phyloP scores from a whole-genome alignment of 2,329 filamentous ascomycete species.

The Neobulgaria alba region DNA sequence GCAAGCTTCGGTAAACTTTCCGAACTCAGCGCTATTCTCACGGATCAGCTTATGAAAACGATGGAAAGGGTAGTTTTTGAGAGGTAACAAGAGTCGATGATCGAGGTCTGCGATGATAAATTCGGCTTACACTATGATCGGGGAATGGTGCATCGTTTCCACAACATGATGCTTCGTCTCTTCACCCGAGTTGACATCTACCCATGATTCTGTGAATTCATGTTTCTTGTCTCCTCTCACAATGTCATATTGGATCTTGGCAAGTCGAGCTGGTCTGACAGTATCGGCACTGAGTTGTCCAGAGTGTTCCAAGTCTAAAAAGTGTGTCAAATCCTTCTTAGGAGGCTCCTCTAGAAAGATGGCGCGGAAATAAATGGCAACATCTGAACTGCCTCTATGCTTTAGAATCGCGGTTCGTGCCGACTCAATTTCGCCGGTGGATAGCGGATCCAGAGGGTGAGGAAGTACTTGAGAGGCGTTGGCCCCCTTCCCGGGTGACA shows the following conservation, averaged over 20 bases:
- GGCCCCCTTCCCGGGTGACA: too few relatives aligned
- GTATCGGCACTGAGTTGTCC: slow-evolving; percentile 30
- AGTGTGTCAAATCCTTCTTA: slow-evolving; percentile 41
- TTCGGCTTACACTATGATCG: slow-evolving; percentile 36
- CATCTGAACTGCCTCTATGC: slow-evolving; percentile 6
- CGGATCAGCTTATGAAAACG: background rate
- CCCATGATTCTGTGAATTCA: slow-evolving; percentile 45
- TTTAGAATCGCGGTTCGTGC: slow-evolving; percentile 39
- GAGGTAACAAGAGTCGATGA: background rate
- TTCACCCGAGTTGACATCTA: slow-evolving; percentile 37
- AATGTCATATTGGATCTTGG: slow-evolving; percentile 48
- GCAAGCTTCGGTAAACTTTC: slow-evolving; percentile 15
- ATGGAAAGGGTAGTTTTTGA: background rate
- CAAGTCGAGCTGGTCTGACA: slow-evolving; percentile 37
- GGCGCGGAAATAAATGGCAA: slow-evolving; percentile 49
- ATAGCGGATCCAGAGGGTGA: slow-evolving; percentile 41
- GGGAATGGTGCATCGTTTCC: slow-evolving; percentile 38
- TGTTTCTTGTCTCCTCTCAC: slow-evolving; percentile 41
- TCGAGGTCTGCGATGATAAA: background rate
- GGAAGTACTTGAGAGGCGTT: slow-evolving; percentile 14
- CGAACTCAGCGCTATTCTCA: slow-evolving; percentile 12
- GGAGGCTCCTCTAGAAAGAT: slow-evolving; percentile 46
- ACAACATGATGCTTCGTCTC: slow-evolving; percentile 38
- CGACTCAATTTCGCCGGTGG: slow-evolving; percentile 39
- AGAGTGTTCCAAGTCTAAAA: slow-evolving; percentile 38